Base-by-base conservation (phyloP, 1,284 basidiomycete genomes). In the Malassezia japonica region DNA sequence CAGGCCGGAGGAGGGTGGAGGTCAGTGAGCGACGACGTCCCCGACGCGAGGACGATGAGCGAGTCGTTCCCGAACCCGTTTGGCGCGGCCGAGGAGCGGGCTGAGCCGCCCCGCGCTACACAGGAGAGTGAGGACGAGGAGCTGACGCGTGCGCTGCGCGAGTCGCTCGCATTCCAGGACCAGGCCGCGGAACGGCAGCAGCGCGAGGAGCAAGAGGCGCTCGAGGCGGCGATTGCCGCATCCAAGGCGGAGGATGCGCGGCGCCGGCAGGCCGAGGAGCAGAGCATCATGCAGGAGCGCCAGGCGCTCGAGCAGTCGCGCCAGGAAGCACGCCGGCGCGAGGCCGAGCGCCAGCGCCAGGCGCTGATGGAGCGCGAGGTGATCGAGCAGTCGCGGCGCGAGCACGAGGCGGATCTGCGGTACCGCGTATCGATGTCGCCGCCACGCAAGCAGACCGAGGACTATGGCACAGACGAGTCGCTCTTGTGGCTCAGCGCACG, bases 161-260 rank as follows among this genome's bases (percentile, higher is more conserved):
- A 21, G 73, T 70, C 8, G 72, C 47, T 15, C 55, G 64, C 32
- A 72, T 70, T 7, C 59, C 67, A 6, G 73, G 73, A 12, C 70
- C 64, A 40, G 74, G 69, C 3, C 71, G 73, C 10, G 72, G 63
- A 40, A 74, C 57, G 21, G 71, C 60, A 15, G 36, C 36, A 20
- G 44, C 37, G 36, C 34, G 42, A 33, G 39, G 57, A 41, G 59
- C 40, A 46, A n/a, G 46, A 32, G 34, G 57, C 23, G 20, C 38
- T 55, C 28, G 39, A 38, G 39, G 43, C 20, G 10, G 46, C 48
- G 43, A 18, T 54, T 9, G 37, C 46, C n/a, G 51, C 46, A 2
- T 48, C 45, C 18, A 27, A 36, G 16, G 39, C 20, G 10, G 50
- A 53, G n/a, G 45, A 41, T 8, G 23, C 25, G 35, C 39, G 25